These are phyloP conservation scores for Berkeleyomyces basicola DNA, from an alignment of 2,329 filamentous ascomycete species.

Conservation along the genomic window DNA sequence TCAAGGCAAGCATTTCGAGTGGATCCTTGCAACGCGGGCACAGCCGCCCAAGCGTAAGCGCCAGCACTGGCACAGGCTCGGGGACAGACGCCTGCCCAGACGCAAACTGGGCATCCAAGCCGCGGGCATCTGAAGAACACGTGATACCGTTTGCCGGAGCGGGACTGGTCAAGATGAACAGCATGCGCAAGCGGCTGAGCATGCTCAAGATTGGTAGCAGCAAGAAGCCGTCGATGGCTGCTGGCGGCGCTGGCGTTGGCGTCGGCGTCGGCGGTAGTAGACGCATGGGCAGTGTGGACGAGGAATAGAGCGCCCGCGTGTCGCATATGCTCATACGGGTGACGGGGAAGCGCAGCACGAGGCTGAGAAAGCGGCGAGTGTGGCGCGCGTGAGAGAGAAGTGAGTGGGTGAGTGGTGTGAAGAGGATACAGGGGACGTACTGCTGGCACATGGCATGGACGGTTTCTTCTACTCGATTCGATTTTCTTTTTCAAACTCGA, in stretches of 20 bases:
- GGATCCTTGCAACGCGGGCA: background rate
- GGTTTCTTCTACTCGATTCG: slow-evolving; percentile 7
- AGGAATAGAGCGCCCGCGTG: slow-evolving; percentile 28
- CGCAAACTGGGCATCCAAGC: slow-evolving; percentile 18
- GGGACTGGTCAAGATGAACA: slow-evolving; percentile 33
- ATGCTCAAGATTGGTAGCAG: slow-evolving; percentile 53
- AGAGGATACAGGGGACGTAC: too few species aligned
- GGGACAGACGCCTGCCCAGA: slow-evolving; percentile 1
- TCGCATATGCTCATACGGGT: background rate
- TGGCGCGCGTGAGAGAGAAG: background rate
- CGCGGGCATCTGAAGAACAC: slow-evolving; percentile 4
- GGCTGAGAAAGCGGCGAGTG: background rate
- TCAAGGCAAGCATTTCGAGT: background rate
- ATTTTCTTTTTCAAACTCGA: background rate
- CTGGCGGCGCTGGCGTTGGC: background rate
- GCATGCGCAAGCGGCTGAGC: slow-evolving; percentile 63
- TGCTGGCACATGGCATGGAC: background rate
- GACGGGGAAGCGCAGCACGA: background rate
- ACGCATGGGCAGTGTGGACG: slow-evolving; percentile 37
- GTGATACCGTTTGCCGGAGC: slow-evolving; percentile 17
- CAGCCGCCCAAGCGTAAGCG: background rate
- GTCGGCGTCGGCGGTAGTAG: slow-evolving; percentile 9
- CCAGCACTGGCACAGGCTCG: slow-evolving; percentile 18
- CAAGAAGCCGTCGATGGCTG: slow-evolving; percentile 42
- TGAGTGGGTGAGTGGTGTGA: background rate